Evolutionary conservation across 1,139 yeast genomes (phyloP), one percentile per base, ranked within the genome.

Genomic region (Lodderomyces jiufengensis): DNA sequence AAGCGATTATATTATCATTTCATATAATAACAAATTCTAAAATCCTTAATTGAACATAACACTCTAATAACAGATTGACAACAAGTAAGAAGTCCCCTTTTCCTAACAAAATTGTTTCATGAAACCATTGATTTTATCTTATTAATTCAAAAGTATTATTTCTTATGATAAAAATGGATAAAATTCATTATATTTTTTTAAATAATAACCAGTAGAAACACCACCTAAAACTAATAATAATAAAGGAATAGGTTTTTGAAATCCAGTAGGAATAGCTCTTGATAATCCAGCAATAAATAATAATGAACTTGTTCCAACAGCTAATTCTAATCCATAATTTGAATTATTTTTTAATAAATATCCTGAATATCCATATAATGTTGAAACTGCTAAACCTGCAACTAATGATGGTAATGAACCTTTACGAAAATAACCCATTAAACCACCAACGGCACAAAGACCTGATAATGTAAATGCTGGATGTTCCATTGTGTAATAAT

Each of bases 311-410:
- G 90, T 75, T 8, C 80, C 84, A 37, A 87, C 64, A 1, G 96
- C 95, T 29, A 84, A 55, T 55, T 85, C 92, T 46, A 88, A 69
- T 24, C 96, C 97, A 63, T 77, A 78, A 54, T 84, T 87, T 42
- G 78, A 80, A 55, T 86, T 85, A 41, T 80, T 66, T 45, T 76
- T 73, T 46, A 86, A 67, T 48, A 88, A 68, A 59, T 85, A 84
- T 24, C 95, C 96, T 1, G 95, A 83, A 39, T 70, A 56, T 14
- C 87, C 94, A 57, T 80, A 90, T 29, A 83, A 57, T 4, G 76
- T 70, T 9, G 94, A 78, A 45, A 87, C 70, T 0, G 82, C 66
- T 8, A 81, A 52, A 23, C 97, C 97, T 2, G 94, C 95, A 31
- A 80, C 62, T 38, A 88, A 69, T 0, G 96, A 87, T 15, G 95